Evolutionary conservation across 257 asterid species (phyloP).

Genomic region (Primulina eburnea): DNA sequence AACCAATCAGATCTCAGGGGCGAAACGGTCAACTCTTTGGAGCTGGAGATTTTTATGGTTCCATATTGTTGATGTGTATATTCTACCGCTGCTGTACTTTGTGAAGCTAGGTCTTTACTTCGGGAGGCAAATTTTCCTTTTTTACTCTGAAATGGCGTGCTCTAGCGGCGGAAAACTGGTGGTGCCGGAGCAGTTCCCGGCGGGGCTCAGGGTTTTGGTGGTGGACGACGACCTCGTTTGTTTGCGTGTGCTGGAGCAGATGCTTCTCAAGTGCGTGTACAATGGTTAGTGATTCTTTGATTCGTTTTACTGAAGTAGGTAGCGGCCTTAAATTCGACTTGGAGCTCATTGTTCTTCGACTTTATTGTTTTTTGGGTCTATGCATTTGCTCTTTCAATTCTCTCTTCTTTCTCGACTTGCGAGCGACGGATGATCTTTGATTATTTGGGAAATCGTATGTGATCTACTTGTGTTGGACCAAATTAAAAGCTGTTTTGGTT

Average conservation of each 20-base stretch:
- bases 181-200: conserved; percentile 66
- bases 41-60: conserved; percentile 5
- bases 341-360: not conserved
- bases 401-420: not conserved
- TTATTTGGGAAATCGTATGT: not conserved
- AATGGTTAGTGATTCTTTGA: conserved; percentile 34
- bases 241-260: conserved; percentile 60
- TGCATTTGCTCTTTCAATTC: conserved; percentile 1
- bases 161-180: conserved; percentile 31
- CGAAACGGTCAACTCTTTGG: conserved; percentile 5
- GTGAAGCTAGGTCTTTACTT: conserved; percentile 17
- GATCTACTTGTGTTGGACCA: conserved; percentile 5
- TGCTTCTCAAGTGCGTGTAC: conserved; percentile 77
- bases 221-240: conserved; percentile 73
- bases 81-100: not conserved
- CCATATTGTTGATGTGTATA: conserved; percentile 7
- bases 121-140: not conserved
- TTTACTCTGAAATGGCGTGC: conserved; percentile 32
- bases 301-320: not conserved
- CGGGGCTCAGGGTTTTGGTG: conserved; percentile 70
- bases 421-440: not conserved
- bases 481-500: conserved; percentile 2
- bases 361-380: conserved; percentile 1
- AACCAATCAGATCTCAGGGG: not conserved
- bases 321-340: not conserved